Percentiles rank a stretch among this genome's conserved stretches.
Conservation (phyloP, 2,329 filamentous ascomycete species). For the Alternaria novae-zelandiae region DNA sequence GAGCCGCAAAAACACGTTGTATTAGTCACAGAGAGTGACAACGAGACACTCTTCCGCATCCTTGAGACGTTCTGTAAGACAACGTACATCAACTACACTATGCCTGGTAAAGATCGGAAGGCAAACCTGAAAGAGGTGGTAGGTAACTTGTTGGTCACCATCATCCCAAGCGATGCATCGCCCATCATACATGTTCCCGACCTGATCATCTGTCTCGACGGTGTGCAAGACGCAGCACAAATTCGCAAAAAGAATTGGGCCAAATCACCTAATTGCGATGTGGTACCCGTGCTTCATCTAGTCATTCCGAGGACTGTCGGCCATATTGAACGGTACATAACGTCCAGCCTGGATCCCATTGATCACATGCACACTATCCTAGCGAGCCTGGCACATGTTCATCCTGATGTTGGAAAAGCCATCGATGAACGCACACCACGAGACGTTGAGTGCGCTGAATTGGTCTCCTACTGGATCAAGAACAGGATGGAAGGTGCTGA, state of each 20-base stretch:
- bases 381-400: constrained; percentile 44
- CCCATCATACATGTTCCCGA: constrained; percentile 38
- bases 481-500: constrained; percentile 9
- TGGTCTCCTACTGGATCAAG: constrained; percentile 35
- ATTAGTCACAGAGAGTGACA: constrained; percentile 32
- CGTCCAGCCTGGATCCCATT: constrained; percentile 16
- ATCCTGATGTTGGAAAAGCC: constrained; percentile 39
- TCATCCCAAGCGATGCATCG: constrained; percentile 37
- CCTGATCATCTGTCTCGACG: constrained; percentile 52
- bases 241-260: constrained; percentile 37
- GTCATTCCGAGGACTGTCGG: constrained; percentile 52
- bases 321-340: constrained; percentile 53
- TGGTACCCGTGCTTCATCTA: constrained; percentile 46
- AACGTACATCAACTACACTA: constrained; percentile 30
- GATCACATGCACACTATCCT: constrained; percentile 46
- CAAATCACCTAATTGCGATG: constrained; percentile 17
- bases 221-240: constrained; percentile 31
- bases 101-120: constrained; percentile 26
- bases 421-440: constrained; percentile 35
- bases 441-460: constrained; percentile 31
- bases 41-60: constrained; percentile 32
- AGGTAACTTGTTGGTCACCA: constrained; percentile 40
- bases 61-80: constrained; percentile 35
- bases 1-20: constrained; percentile 34
- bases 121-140: constrained; percentile 10